Evolutionary conservation across 495 filamentous ascomycete genomes (phyloP).

Genomic region (Hypoxylon lenormandii): DNA sequence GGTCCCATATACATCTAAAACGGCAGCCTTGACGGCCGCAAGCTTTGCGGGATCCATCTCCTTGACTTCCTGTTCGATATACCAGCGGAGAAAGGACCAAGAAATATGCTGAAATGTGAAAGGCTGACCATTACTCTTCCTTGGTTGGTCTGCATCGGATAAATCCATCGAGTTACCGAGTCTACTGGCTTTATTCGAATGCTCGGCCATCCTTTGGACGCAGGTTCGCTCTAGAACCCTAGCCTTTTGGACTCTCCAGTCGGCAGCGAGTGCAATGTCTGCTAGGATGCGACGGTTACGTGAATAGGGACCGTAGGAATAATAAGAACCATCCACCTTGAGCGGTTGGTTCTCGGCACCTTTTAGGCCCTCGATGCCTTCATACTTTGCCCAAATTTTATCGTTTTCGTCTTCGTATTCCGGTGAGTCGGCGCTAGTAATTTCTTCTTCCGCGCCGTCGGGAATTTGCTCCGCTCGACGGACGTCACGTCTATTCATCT

Average conservation of each 20-base stretch:
- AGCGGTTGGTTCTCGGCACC: slow-evolving; percentile 12
- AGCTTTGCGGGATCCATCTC: slow-evolving; percentile 1
- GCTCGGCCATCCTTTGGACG: not conserved
- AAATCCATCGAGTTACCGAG: not conserved
- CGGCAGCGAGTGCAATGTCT: slow-evolving; percentile 11
- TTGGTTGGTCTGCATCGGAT: not conserved
- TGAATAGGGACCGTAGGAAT: slow-evolving; percentile 12
- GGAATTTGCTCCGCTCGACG: not conserved
- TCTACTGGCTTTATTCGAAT: not conserved
- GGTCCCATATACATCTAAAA: not conserved
- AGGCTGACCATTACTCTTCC: not conserved
- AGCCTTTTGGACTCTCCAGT: slow-evolving; percentile 1
- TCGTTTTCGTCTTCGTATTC: slow-evolving; percentile 2
- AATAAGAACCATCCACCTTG: slow-evolving; percentile 3
- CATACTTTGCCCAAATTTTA: slow-evolving; percentile 13
- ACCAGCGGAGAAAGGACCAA: not conserved
- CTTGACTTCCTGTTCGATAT: not conserved
- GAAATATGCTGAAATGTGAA: slow-evolving; percentile 9
- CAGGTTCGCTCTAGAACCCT: not conserved
- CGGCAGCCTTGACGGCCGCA: not conserved
- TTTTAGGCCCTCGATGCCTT: slow-evolving; percentile 7
- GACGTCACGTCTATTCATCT: slow-evolving; percentile 17
- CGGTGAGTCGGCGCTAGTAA: not conserved
- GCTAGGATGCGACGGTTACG: slow-evolving; percentile 20
- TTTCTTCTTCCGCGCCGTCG: not conserved